Base-by-base conservation (phyloP, 495 filamentous ascomycete species). In the Arthonia radiata region DNA sequence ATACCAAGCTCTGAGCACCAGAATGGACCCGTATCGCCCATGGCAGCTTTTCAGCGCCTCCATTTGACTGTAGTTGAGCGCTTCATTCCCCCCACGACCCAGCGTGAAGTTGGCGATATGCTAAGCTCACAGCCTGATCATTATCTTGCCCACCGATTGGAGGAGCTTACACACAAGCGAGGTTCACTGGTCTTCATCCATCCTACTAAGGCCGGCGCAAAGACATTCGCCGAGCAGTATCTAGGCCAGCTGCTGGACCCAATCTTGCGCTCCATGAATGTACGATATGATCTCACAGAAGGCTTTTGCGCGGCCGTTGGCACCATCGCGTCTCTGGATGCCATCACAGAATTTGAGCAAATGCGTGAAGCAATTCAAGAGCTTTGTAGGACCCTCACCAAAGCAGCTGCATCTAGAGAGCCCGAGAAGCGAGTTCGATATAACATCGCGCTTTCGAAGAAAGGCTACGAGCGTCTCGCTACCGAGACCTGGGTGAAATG, bases 141-240 rank as follows among this genome's bases (percentile, higher is more conserved):
- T 0, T 56, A 69, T 21, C 53, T 78, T n/a, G 53, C 70, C 16
- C 68, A 78, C 38, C 66, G 71, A 7, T 42, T 78, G 18, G 46
- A 51, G 25, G 71, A 78, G 37, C 54, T 78, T 0, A 64, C 65
- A 0, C 54, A 60, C 0, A 35, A 64, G 14, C 53, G 58, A 17
- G 71, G 71, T 26, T 56, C 50, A 13, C 42, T 77, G 6, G 39
- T 75, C 12, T 72, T 78, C 46, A 60, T 76, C 18, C 75, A 78
- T 36, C 71, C 71, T 0, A 77, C 71, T 22, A 54, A 53, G 33
- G 47, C 52, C 8, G 71, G 71, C 17, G 71, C 55, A 2, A 52
- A 46, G 7, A 65, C 65, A 1, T 78, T 78, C 47, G 59, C 64
- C 33, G 53, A 52, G 4, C 53, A 64, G 18, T 75, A 73, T 37